Evolutionary conservation across 257 asterid genomes (phyloP).

Genomic region (Anisodus acutangulus): DNA sequence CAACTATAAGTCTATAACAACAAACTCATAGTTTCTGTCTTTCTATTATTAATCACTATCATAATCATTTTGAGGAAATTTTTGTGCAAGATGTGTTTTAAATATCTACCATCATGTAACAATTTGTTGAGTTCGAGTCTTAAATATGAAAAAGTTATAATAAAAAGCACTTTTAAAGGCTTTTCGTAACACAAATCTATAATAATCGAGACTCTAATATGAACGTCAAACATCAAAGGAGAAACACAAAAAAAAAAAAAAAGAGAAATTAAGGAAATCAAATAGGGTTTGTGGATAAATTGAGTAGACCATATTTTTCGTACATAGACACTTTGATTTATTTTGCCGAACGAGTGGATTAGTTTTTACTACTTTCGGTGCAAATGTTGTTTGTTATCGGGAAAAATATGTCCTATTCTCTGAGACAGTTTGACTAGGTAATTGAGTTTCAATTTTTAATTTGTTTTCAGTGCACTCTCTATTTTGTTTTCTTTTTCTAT

Average conservation of each 20-base stretch:
- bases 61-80: background rate
- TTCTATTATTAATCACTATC: background rate
- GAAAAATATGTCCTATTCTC: background rate
- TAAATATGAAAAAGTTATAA: fast-evolving
- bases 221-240: background rate
- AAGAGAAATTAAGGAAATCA: background rate
- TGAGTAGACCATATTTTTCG: background rate
- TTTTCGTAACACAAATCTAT: fast-evolving
- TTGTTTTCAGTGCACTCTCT: background rate
- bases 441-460: background rate
- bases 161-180: background rate
- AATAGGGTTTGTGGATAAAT: background rate
- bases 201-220: background rate
- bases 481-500: background rate
- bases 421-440: background rate
- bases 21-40: background rate
- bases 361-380: slow-evolving; percentile 25
- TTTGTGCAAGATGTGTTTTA: background rate
- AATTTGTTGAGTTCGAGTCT: background rate
- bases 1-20: background rate
- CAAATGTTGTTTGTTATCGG: slow-evolving; percentile 15
- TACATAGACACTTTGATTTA: background rate
- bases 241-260: no score
- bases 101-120: background rate
- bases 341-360: background rate